These are phyloP conservation scores for Filobasidium uniguttulatum DNA, from an alignment of 1,284 basidiomycete genomes.

Conservation along the genomic window DNA sequence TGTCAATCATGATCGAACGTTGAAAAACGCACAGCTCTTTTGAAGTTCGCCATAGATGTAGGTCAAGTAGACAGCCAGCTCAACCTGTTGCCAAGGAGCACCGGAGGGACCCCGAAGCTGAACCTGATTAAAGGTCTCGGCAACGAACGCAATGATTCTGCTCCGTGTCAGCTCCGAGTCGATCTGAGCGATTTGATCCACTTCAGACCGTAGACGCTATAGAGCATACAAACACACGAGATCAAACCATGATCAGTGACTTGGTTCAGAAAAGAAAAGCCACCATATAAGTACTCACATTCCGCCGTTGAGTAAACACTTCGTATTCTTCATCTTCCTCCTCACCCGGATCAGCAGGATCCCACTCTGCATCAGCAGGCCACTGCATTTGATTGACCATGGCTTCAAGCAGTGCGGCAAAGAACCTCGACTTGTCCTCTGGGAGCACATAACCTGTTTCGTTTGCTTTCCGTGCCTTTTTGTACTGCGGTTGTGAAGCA, in stretches of 20 bases:
- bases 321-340: slow-evolving; percentile 66
- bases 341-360: slow-evolving; percentile 58
- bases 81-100: slow-evolving; percentile 84
- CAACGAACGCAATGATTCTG: slow-evolving; percentile 21
- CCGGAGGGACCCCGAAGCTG: slow-evolving; percentile 25
- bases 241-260: too few relatives aligned
- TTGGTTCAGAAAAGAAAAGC: too few relatives aligned
- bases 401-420: slow-evolving; percentile 63
- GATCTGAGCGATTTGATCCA: slow-evolving; percentile 30
- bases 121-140: slow-evolving; percentile 27
- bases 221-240: too few relatives aligned
- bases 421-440: slow-evolving; percentile 59
- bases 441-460: slow-evolving; percentile 45
- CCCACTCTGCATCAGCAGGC: slow-evolving; percentile 64
- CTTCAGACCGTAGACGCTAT: slow-evolving; percentile 33
- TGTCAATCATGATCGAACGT: neutral
- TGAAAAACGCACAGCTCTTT: slow-evolving; percentile 35
- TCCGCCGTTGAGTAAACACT: slow-evolving; percentile 74
- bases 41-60: slow-evolving; percentile 83
- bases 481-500: slow-evolving; percentile 46
- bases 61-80: slow-evolving; percentile 80
- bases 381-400: slow-evolving; percentile 59
- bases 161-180: slow-evolving; percentile 17
- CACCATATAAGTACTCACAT: slow-evolving; percentile 48
- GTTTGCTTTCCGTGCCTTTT: slow-evolving; percentile 57